These are phyloP conservation scores for Multifurca ochricompacta DNA, from an alignment of 768 basidiomycete genomes.

Conservation along the genomic window DNA sequence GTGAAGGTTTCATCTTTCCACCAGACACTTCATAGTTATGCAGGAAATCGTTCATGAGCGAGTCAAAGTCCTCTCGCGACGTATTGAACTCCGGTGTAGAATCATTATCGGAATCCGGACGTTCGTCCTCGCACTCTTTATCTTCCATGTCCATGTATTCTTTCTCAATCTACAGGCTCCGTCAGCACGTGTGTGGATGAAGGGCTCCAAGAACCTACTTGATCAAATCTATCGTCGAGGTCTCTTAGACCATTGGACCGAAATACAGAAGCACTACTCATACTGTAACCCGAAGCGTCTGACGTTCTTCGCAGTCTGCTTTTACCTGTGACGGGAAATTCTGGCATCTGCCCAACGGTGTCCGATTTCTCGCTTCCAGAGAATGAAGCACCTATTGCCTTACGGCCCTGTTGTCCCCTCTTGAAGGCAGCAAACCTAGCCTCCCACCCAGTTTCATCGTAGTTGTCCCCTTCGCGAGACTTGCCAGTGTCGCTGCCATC, in stretches of 20 bases:
- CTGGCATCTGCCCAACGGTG: conserved; percentile 69
- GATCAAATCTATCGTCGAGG: conserved; percentile 90
- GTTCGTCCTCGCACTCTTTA: conserved; percentile 42
- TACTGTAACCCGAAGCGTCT: conserved; percentile 89
- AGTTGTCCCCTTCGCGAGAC: conserved; percentile 25
- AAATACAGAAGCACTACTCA: conserved; percentile 96
- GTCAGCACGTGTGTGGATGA: neutral
- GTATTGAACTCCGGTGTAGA: conserved; percentile 70
- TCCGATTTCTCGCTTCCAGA: conserved; percentile 65
- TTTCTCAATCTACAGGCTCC: conserved; percentile 59
- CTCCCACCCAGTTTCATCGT: conserved; percentile 56
- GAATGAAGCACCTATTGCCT: conserved; percentile 23
- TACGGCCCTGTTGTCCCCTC: conserved; percentile 29
- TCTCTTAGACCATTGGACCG: conserved; percentile 83
- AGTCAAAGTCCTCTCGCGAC: conserved; percentile 80
- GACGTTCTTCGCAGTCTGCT: conserved; percentile 67
- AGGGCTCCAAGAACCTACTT: conserved; percentile 41
- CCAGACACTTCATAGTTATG: conserved; percentile 86
- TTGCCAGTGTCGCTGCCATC: conserved; percentile 27
- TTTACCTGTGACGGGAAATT: conserved; percentile 71
- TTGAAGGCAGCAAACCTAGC: conserved; percentile 78
- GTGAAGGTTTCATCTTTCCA: conserved; percentile 71
- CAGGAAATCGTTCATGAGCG: conserved; percentile 90
- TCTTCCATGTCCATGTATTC: conserved; percentile 62
- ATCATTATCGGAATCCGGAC: conserved; percentile 38